Conservation (phyloP, 768 basidiomycete genomes). For the Kwoniella sp. region DNA sequence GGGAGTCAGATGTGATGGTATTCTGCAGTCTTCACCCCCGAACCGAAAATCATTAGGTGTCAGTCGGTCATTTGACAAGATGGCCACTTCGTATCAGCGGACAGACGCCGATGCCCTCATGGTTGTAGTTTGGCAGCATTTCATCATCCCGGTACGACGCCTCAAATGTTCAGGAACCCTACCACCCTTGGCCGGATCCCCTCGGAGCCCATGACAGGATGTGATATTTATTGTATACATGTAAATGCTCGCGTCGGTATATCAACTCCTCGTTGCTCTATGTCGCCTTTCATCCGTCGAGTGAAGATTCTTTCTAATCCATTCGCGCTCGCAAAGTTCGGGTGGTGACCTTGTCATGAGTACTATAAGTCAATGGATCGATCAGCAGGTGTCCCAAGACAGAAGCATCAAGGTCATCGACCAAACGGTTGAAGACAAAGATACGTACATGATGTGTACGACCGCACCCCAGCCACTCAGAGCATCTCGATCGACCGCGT, state of each 20-base stretch:
- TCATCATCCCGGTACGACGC: no score
- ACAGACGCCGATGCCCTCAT: no score
- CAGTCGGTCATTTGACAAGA: no score
- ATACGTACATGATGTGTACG: conserved; percentile 88
- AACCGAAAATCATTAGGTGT: no score
- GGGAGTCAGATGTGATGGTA: no score
- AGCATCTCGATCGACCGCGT: conserved; percentile 93
- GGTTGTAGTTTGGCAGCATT: no score
- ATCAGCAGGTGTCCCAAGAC: conserved; percentile 1
- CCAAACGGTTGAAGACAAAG: neutral
- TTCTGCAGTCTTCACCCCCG: no score
- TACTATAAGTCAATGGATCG: conserved; percentile 43
- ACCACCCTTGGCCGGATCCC: no score
- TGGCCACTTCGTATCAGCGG: no score
- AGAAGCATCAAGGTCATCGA: no score
- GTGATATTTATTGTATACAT: conserved; percentile 17
- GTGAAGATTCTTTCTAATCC: conserved; percentile 64
- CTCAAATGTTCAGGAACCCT: no score
- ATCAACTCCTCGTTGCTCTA: neutral
- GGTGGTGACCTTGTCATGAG: conserved; percentile 67
- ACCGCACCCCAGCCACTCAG: conserved; percentile 95
- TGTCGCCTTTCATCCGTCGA: conserved; percentile 1
- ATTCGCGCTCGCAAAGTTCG: conserved; percentile 87
- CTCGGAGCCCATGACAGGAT: neutral
- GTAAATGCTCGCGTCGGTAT: neutral